These are phyloP conservation scores for Penstemon davidsonii DNA, from an alignment of 257 asterid species.

Conservation along the genomic window DNA sequence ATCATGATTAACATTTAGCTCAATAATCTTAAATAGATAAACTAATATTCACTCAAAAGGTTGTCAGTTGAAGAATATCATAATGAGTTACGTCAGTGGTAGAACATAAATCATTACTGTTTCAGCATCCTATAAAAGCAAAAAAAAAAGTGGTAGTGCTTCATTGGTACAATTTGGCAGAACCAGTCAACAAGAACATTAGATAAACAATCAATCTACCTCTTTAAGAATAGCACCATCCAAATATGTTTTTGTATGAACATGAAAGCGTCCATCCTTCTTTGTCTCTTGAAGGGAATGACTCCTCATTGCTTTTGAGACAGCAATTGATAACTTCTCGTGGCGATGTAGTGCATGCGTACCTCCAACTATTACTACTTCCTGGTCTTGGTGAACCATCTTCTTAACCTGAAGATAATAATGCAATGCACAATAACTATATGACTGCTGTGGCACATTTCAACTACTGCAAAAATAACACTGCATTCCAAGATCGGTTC, in stretches of 20 bases:
- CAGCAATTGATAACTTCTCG: constrained; percentile 93
- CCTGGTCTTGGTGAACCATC: constrained; percentile 85
- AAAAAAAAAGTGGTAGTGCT: constrained; percentile 16
- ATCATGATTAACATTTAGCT: constrained; percentile 22
- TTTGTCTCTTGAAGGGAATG: constrained; percentile 98
- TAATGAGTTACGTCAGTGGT: constrained; percentile 18
- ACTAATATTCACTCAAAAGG: constrained; percentile 3
- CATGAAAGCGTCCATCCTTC: constrained; percentile 98
- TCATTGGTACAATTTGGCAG: constrained; percentile 23
- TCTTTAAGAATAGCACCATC: constrained; percentile 98
- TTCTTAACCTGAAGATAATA: constrained; percentile 70
- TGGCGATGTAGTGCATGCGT: constrained; percentile 89
- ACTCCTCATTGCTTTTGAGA: constrained; percentile 94
- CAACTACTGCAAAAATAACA: constrained; percentile 24
- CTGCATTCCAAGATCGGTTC: constrained; percentile 8
- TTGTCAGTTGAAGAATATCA: constrained; percentile 23
- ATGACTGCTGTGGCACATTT: constrained; percentile 16
- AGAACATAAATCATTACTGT: not conserved
- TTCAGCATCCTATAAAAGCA: constrained; percentile 14
- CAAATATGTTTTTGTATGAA: constrained; percentile 87
- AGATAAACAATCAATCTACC: constrained; percentile 40
- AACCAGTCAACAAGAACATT: constrained; percentile 5
- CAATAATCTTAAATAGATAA: constrained; percentile 9
- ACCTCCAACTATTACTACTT: constrained; percentile 89
- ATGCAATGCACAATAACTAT: constrained; percentile 28